Base-by-base conservation (phyloP, 768 basidiomycete species). In the Daedaleopsis nitida region DNA sequence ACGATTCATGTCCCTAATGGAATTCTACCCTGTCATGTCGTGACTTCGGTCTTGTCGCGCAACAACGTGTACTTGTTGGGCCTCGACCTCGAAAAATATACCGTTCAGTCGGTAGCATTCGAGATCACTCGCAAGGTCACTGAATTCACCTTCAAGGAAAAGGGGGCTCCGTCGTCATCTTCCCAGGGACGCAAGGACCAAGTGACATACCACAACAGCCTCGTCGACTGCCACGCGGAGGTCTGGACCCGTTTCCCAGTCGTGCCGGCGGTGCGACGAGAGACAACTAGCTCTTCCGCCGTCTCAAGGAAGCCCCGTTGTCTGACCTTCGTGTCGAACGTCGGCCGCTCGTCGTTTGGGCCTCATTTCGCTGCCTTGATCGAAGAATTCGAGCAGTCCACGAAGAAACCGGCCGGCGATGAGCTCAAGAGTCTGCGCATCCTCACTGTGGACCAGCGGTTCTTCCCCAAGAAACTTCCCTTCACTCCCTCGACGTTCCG, bases 201-300 rank as follows among this genome's bases (percentile, higher is more conserved):
- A 17, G 27, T 54, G 8, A 77, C 76, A 1, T 65, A 69, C 9
- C 78, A 85, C 61, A 87, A 85, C 57, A 79, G 73, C 48, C 72
- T 87, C 12, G 71, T 86, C 16, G 82, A 84, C 62, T 85, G 84
- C 55, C 78, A 83, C 54, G 68, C 77, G 0, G 84, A 85, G 14
- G 81, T 85, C 24, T 86, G 85, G 85, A 83, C 78, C 6, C 80
- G 85, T 10, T 86, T 85, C 66, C 85, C 85, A 0, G 85, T 86
- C 2, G 62, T 83, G 1, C 74, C 85, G 2, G 83, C 85, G 0
- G 76, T 86, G n/a, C 75, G 76, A 37, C 77, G 81, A 11, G 75
- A 78, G 32, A 81, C 80, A 0, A 74, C 80, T 39, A 70, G 74
- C 0, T 75, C 75, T 5, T 75, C 75, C 5, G 68, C 3, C 7